phyloP scores from a whole-genome alignment of 768 basidiomycete species.

The Panaeolus papilionaceus region DNA sequence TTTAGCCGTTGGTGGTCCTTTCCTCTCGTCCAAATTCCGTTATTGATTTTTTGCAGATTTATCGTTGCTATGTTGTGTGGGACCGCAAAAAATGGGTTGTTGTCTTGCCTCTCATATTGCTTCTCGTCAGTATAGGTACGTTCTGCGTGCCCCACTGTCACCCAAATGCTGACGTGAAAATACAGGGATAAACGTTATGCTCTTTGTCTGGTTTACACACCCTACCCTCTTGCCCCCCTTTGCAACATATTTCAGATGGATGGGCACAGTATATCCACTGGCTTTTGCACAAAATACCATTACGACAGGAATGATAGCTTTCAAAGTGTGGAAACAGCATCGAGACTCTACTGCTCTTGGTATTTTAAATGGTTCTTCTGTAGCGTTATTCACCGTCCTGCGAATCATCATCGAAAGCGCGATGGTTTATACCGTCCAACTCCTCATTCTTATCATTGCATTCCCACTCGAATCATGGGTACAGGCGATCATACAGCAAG shows the following conservation, averaged over 20 bases:
- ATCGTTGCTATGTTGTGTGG: conserved; percentile 38
- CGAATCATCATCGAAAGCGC: conserved; percentile 35
- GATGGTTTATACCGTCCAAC: conserved; percentile 30
- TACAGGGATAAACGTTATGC: conserved; percentile 28
- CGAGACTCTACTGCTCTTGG: conserved; percentile 29
- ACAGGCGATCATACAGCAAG: conserved; percentile 28
- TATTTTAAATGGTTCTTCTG: conserved; percentile 22
- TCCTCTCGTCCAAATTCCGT: neutral
- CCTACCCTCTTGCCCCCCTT: conserved; percentile 18
- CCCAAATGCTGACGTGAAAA: neutral
- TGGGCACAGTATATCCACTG: conserved; percentile 34
- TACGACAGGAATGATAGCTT: conserved; percentile 35
- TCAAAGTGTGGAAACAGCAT: conserved; percentile 35
- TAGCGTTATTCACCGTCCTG: conserved; percentile 23
- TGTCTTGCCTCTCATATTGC: conserved; percentile 29
- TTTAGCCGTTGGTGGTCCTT: conserved; percentile 31
- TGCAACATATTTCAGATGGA: conserved; percentile 20
- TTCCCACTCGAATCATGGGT: conserved; percentile 23
- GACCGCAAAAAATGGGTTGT: conserved; percentile 29
- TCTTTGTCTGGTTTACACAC: conserved; percentile 34
- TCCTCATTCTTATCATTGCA: conserved; percentile 31
- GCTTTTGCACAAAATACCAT: conserved; percentile 35
- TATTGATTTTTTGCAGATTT: conserved; percentile 28
- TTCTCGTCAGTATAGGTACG: conserved; percentile 30
- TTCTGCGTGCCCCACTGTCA: neutral